phyloP scores from a whole-genome alignment of 2,329 filamentous ascomycete genomes.

The Mycocentrospora acerina region DNA sequence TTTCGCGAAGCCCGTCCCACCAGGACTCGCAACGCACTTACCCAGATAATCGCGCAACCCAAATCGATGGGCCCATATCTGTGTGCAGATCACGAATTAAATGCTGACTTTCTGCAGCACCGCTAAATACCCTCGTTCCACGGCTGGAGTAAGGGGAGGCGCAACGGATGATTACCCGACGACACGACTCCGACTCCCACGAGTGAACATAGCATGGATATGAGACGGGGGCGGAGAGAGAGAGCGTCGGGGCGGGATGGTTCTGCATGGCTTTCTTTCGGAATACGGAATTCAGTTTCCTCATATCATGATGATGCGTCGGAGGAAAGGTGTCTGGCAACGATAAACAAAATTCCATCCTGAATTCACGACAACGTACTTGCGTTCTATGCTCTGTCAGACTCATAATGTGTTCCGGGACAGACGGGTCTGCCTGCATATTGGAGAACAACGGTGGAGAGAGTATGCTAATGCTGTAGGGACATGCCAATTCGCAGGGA shows the following conservation, averaged over 20 bases:
- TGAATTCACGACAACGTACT: constrained; percentile 17
- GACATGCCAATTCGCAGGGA: no score
- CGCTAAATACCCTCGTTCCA: constrained; percentile 33
- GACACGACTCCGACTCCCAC: constrained; percentile 21
- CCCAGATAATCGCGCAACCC: not conserved
- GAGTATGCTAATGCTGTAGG: no score
- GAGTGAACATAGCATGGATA: constrained; percentile 9
- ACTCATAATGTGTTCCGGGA: no score
- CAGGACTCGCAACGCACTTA: not conserved
- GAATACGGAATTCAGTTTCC: constrained; percentile 14
- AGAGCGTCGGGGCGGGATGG: constrained; percentile 17
- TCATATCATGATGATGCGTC: constrained; percentile 10
- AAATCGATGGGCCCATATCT: not conserved
- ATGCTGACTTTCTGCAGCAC: constrained; percentile 29
- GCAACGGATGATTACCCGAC: constrained; percentile 34
- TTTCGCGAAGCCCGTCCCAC: not conserved
- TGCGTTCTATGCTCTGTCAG: not conserved
- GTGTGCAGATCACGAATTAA: not conserved
- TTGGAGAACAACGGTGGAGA: no score
- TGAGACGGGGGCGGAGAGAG: constrained; percentile 11
- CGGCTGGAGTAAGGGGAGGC: constrained; percentile 31
- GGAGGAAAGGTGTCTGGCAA: constrained; percentile 19
- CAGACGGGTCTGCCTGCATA: no score
- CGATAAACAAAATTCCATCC: constrained; percentile 29
- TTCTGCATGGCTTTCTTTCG: constrained; percentile 28